Evolutionary conservation across 768 basidiomycete species (phyloP), one percentile per base, ranked within the genome.

Genomic region (Auriscalpium orientale): DNA sequence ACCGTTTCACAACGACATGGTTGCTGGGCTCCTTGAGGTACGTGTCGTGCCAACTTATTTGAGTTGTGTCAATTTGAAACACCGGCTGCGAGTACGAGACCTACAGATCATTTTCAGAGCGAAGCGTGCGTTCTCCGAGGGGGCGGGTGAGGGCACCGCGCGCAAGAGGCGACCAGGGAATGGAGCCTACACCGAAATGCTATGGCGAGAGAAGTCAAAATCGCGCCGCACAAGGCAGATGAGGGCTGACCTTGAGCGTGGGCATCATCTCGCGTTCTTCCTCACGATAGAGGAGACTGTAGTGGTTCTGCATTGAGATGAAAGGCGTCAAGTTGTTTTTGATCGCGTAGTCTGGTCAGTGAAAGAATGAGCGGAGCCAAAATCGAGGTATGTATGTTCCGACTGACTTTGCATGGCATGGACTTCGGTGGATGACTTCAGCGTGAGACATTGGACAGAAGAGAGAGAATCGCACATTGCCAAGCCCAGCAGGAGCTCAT

Each of bases 161-260:
- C 2, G 64, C 65, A 28, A 76, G 63, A 1, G 75, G 74, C 2
- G 66, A 64, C 75, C 75, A 76, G 2, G 75, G 75, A 51, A 74
- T 76, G 28, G 59, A 62, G 15, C 74, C 73, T n/a, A 76, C 68
- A 15, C 73, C 73, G 54, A 64, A 63, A 37, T 62, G 61, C 62
- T 63, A 35, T 18, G 33, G 48, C 28, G 16, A 37, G 38, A 43
- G 18, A 43, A 13, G 40, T 43, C 40, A 43, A 43, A 43, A 4
- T 43, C 13, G 3, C 18, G 15, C 15, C 6, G 18, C 40, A 7
- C 15, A 43, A 15, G 40, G 40, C 40, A 8, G 15, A 8, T 6
- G 6, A 18, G 15, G 40, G 9, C 40, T 18, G 15, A 50, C 49
- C 20, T 50, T 36, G 3, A 50, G 20, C 15, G 49, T 50, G 10